Evolutionary conservation across 352 stramenopile species (phyloP).

Genomic region (Pythium aristosporum): DNA sequence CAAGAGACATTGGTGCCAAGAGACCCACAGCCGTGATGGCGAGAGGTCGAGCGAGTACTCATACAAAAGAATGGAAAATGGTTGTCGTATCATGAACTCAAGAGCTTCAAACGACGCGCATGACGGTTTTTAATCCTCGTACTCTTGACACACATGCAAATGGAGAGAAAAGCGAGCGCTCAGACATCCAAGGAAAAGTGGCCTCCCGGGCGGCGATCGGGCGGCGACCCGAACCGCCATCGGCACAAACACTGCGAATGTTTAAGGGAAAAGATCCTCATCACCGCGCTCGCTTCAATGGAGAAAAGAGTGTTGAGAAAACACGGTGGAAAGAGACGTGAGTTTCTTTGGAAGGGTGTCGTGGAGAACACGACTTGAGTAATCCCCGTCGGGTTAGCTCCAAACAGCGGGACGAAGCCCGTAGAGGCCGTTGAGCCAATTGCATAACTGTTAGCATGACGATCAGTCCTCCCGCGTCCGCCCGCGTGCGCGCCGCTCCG

Average conservation of each 20-base stretch:
- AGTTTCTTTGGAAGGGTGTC: constrained; percentile 58
- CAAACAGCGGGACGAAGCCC: constrained; percentile 39
- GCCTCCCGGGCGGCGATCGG: constrained; percentile 57
- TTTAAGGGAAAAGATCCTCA: constrained; percentile 82
- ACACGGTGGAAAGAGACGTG: constrained; percentile 2
- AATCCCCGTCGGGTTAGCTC: constrained; percentile 91
- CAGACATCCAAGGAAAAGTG: constrained; percentile 55
- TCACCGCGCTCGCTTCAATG: constrained; percentile 50
- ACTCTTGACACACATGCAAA: constrained; percentile 17
- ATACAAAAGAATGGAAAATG: constrained; percentile 38
- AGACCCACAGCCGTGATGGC: neutral
- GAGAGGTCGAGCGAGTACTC: constrained; percentile 26
- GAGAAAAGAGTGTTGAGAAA: constrained; percentile 38
- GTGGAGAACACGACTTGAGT: constrained; percentile 92
- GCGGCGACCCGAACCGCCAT: constrained; percentile 59
- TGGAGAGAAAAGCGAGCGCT: constrained; percentile 26
- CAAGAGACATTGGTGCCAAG: neutral
- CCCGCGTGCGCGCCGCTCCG: constrained; percentile 12
- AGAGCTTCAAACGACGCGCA: constrained; percentile 36
- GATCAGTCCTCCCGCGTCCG: constrained; percentile 80
- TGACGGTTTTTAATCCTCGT: constrained; percentile 36
- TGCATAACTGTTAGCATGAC: constrained; percentile 93
- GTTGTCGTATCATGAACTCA: constrained; percentile 34
- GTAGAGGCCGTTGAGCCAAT: constrained; percentile 74
- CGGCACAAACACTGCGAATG: constrained; percentile 86